phyloP scores from a whole-genome alignment of 768 basidiomycete genomes.

The Phallus indusiatus region DNA sequence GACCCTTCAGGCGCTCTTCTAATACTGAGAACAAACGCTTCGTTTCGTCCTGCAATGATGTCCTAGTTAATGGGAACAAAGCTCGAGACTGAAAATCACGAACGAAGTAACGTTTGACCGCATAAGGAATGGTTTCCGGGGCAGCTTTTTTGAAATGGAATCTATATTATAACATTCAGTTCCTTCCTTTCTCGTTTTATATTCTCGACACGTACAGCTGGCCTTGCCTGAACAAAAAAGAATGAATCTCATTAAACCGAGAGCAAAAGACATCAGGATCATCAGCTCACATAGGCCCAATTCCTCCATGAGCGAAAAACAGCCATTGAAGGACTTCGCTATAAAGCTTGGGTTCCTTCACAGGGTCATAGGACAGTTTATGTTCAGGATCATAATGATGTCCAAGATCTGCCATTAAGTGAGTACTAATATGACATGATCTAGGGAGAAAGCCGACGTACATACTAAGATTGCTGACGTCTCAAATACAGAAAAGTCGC shows the following conservation, averaged over 20 bases:
- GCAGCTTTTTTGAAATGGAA: conserved; percentile 60
- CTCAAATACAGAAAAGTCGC: not conserved
- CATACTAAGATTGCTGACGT: conserved; percentile 20
- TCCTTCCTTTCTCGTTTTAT: not conserved
- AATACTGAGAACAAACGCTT: conserved; percentile 78
- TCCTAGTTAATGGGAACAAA: not conserved
- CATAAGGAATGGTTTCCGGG: conserved; percentile 45
- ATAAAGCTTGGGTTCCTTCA: conserved; percentile 46
- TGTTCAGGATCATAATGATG: conserved; percentile 75
- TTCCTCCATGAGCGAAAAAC: conserved; percentile 77
- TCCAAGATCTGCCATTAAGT: conserved; percentile 34
- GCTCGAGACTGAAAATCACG: not conserved
- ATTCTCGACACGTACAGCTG: not conserved
- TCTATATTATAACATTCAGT: conserved; percentile 26
- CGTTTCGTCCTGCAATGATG: conserved; percentile 49
- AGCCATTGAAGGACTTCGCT: conserved; percentile 80
- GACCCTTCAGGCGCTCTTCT: conserved; percentile 60
- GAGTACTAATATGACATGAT: not conserved
- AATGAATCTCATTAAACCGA: not conserved
- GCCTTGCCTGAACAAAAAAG: conserved; percentile 1
- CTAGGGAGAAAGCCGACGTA: not conserved
- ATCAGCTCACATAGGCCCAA: conserved; percentile 85
- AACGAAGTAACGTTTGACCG: conserved; percentile 30
- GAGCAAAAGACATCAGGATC: not conserved
- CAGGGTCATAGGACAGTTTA: conserved; percentile 55